Base-by-base conservation (phyloP, 2,329 filamentous ascomycete genomes). In the Aciculosporium take region DNA sequence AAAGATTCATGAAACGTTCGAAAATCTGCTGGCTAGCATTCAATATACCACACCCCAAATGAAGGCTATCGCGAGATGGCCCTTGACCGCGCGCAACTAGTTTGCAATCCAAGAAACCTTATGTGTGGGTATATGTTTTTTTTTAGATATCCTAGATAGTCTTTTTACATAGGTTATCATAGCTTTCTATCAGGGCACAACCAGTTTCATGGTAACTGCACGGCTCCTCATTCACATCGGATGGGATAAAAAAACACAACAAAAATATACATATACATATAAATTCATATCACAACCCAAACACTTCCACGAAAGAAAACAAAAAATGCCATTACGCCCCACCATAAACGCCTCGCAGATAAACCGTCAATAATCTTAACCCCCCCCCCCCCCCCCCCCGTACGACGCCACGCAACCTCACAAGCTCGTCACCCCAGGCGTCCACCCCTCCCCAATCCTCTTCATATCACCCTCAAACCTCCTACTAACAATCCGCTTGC, bases 401-500 rank as follows among this genome's bases (percentile, higher is more conserved):
- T 13, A 35, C 13, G 12, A 29, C 30, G 3, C 5, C 20, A 35
- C 27, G 12, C n/a, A 12, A 24, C 4, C 13, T 70, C 58, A 84
- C 45, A 84, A 60, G 45, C 51, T 72, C 45, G 68, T 67, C 38
- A 83, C 67, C 7, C 86, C 86, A 1, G 87, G 85, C 43, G 72
- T 74, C 88, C 91, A 98, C 1, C 65, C 64, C 55, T 89, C 83
- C 27, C 87, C 91, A 58, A 98, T 91, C 50, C 81, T 71, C 58
- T 81, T 78, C 57, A 98, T 80, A 54, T 95, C 87, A 13, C 77
- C 74, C 39, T 78, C 72, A 59, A 98, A 98, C 57, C 68, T 78
- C 51, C 72, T 75, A 59, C 87, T 94, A 40, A 76, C 82, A 49
- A 96, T 95, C 56, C 80, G 79, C 57, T 78, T 73, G 3, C 74